Conservation (phyloP, 805 yeast species). For the Yamadazyma laniorum region DNA sequence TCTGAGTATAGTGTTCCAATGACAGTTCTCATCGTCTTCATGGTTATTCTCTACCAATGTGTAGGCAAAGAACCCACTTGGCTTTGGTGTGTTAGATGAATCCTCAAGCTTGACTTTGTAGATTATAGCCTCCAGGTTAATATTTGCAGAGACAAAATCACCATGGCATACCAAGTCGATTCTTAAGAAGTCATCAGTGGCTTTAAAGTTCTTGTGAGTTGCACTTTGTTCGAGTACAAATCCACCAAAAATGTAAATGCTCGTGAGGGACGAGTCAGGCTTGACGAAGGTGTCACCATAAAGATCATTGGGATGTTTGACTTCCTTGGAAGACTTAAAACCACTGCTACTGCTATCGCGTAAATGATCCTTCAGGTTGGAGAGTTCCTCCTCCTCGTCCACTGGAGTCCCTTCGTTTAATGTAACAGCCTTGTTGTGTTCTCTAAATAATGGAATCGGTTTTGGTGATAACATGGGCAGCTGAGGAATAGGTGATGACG, state of each 20-base stretch:
- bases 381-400: conserved; percentile 2
- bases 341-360: too few species aligned
- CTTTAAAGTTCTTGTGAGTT: conserved; percentile 20
- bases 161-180: conserved; percentile 29
- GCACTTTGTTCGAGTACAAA: conserved; percentile 16
- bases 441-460: conserved; percentile 1
- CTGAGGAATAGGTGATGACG: conserved; percentile 21
- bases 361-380: too few species aligned
- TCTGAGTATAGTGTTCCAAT: conserved; percentile 12
- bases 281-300: conserved; percentile 15
- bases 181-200: conserved; percentile 34
- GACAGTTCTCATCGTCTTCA: conserved; percentile 20
- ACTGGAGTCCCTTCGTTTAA: not conserved
- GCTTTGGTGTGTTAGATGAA: conserved; percentile 26
- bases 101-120: conserved; percentile 12
- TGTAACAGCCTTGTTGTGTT: conserved; percentile 2
- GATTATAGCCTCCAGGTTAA: conserved; percentile 17
- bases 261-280: conserved; percentile 20
- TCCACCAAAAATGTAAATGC: conserved; percentile 42
- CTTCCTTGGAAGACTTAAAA: not conserved
- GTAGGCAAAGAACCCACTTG: conserved; percentile 41
- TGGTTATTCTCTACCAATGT: conserved; percentile 25
- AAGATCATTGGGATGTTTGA: conserved; percentile 9
- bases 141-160: conserved; percentile 8
- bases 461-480: conserved; percentile 7